Conservation (phyloP, 352 stramenopile species). For the Aphanomyces astaci region DNA sequence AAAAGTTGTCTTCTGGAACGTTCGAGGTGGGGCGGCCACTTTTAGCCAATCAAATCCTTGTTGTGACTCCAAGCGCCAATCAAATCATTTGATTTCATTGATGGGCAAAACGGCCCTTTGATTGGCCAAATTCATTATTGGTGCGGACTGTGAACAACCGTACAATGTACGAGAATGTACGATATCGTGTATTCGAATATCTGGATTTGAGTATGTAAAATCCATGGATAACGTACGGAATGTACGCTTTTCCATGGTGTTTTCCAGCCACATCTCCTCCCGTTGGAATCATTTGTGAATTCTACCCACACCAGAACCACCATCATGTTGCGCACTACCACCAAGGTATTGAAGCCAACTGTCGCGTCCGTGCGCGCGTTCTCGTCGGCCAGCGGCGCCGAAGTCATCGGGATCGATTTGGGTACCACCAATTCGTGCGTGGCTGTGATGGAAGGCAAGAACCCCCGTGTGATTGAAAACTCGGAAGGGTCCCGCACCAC, state of each 20-base stretch:
- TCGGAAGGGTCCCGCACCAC: conserved; percentile 94
- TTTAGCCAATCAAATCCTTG: background rate
- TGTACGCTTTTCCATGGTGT: background rate
- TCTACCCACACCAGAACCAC: background rate
- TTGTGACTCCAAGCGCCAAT: background rate
- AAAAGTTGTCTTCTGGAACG: background rate
- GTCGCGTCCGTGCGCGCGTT: conserved; percentile 35
- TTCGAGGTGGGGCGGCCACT: background rate
- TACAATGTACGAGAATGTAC: background rate
- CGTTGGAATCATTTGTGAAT: background rate
- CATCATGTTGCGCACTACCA: conserved; percentile 21
- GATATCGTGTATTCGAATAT: background rate
- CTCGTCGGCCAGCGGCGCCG: conserved; percentile 37
- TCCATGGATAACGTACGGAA: background rate
- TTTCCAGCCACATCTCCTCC: background rate
- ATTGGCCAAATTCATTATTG: conserved; percentile 1
- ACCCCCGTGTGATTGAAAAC: conserved; percentile 97
- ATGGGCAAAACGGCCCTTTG: background rate
- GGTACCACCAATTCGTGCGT: conserved; percentile 97
- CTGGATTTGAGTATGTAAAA: background rate
- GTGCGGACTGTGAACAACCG: background rate
- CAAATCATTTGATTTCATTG: background rate
- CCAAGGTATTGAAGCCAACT: conserved; percentile 16
- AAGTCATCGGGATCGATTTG: conserved; percentile 96
- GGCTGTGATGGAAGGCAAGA: conserved; percentile 59